Conservation (phyloP, 139 green algal genomes). For the Closterium sp. region DNA sequence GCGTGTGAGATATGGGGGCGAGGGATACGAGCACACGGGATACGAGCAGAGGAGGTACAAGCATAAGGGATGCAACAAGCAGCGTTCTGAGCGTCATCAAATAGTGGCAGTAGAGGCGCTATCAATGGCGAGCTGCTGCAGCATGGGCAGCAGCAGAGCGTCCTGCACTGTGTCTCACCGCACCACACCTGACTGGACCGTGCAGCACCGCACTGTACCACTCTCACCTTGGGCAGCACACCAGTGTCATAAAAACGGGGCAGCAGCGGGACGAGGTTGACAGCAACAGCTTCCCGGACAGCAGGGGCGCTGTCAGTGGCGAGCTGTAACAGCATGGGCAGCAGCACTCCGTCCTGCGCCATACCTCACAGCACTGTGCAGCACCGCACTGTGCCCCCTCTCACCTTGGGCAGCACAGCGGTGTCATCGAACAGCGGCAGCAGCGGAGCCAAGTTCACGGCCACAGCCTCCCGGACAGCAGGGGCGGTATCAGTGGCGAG, state of each 20-base stretch:
- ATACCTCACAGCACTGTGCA: too few species aligned
- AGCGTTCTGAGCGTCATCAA: too few species aligned
- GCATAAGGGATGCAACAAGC: too few species aligned
- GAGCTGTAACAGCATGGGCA: conserved; percentile 41
- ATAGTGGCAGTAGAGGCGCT: background rate
- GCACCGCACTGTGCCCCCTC: background rate
- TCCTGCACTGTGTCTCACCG: too few species aligned
- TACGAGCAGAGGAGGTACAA: too few species aligned
- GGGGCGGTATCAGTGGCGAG: conserved; percentile 29
- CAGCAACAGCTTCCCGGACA: conserved; percentile 38
- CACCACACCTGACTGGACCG: too few species aligned
- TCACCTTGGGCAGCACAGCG: conserved; percentile 52
- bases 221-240: conserved; percentile 49
- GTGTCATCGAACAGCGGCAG: conserved; percentile 30
- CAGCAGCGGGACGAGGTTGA: conserved; percentile 37
- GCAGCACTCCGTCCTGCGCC: conserved; percentile 17
- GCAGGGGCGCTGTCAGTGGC: conserved; percentile 14
- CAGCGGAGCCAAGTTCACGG: conserved; percentile 37
- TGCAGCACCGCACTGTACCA: too few species aligned
- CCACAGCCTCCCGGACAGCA: conserved; percentile 39
- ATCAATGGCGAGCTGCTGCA: conserved; percentile 39
- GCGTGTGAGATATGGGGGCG: too few species aligned
- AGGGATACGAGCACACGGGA: too few species aligned
- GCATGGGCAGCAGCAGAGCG: background rate
- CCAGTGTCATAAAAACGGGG: conserved; percentile 21